These are phyloP conservation scores for Diatrype stigma DNA, from an alignment of 2,329 filamentous ascomycete species.

Conservation along the genomic window DNA sequence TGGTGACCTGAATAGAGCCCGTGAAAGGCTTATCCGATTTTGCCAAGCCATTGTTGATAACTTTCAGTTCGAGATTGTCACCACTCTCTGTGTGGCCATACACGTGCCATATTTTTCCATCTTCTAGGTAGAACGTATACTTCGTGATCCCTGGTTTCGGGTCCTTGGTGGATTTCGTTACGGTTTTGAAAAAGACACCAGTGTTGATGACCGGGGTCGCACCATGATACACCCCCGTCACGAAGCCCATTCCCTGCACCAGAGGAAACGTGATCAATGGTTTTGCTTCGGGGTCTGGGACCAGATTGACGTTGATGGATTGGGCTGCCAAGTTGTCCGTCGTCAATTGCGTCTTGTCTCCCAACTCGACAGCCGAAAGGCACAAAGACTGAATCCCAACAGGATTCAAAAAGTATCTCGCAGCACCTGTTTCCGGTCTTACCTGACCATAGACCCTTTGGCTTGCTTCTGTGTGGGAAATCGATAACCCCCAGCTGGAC, in stretches of 20 bases:
- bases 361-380: conserved; percentile 74
- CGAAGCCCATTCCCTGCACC: conserved; percentile 84
- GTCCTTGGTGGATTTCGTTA: conserved; percentile 54
- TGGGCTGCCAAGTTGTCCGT: conserved; percentile 52
- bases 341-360: conserved; percentile 51
- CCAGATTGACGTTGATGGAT: conserved; percentile 65
- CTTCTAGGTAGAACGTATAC: conserved; percentile 68
- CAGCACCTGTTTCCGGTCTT: conserved; percentile 51
- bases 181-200: conserved; percentile 66
- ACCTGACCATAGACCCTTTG: conserved; percentile 65
- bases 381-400: conserved; percentile 77
- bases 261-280: conserved; percentile 72
- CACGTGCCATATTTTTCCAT: conserved; percentile 72
- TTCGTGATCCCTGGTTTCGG: conserved; percentile 67
- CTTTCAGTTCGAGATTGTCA: conserved; percentile 60
- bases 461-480: conserved; percentile 67
- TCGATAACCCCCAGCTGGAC: conserved; percentile 70
- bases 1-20: conserved; percentile 79
- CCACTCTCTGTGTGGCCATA: conserved; percentile 65
- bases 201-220: conserved; percentile 70
- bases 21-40: conserved; percentile 64
- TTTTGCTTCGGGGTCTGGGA: conserved; percentile 43
- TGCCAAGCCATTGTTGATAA: conserved; percentile 62
- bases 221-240: conserved; percentile 72
- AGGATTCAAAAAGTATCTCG: conserved; percentile 74